Base-by-base conservation (phyloP, 805 yeast genomes). In the Metschnikowia shivogae region DNA sequence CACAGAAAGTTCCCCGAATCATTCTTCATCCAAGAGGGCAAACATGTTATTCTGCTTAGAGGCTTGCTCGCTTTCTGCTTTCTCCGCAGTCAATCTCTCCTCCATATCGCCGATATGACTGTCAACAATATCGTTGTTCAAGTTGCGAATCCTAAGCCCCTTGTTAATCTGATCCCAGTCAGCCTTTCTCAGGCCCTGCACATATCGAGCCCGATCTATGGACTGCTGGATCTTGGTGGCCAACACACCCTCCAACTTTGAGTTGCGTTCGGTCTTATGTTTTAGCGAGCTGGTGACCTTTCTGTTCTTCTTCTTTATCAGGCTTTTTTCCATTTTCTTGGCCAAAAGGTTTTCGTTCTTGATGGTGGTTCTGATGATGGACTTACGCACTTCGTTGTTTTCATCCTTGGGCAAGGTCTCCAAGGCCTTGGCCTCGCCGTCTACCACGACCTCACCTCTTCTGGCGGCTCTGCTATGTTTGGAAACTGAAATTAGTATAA, bases 381-480 rank as follows among this genome's bases (percentile, higher is more conserved):
- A 80, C 49, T 81, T 77, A 19, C 81, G 70, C 17, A 80, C 67
- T 50, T 82, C 86, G 13, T 82, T 76, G 45, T 73, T 73, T 50
- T 80, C 82, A 10, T 74, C 71, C 61, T 85, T 77, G 39, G 88
- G 84, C 14, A 84, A 62, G 10, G 67, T 61, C 20, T 71, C 67
- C 29, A 85, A 66, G 6, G 74, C 71, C 50, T 72, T 76, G 8
- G 76, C 75, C 55, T 68, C 73, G 31, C 74, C 78, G 4, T 55
- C 65, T 1, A 75, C 73, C 3, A 59, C 65, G 11, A 67, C 62
- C 47, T 73, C 77, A 6, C 83, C 84, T 60, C 89, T 73, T 66
- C 90, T 80, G 2, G 93, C 90, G 2, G 89, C 89, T 67, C 93
- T 76, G 36, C 89, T 82, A 49, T 76, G 81, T 53, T 82, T 83